phyloP scores from a whole-genome alignment of 495 filamentous ascomycete species.

The Annulohypoxylon maeteangense region DNA sequence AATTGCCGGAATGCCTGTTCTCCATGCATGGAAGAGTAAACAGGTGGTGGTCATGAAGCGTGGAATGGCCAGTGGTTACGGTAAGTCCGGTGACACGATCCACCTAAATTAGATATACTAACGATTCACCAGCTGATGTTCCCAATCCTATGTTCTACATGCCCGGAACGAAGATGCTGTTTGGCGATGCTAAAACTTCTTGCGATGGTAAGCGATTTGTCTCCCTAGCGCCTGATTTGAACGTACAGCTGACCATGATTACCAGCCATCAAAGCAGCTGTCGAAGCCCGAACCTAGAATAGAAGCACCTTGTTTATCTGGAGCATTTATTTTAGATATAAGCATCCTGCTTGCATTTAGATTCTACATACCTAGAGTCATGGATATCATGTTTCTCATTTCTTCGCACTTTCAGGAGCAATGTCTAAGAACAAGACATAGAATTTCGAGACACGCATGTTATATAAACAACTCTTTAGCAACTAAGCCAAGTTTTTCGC shows the following conservation, averaged over 20 bases:
- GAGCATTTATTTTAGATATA: conserved; percentile 37
- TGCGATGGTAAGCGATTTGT: conserved; percentile 70
- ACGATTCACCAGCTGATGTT: conserved; percentile 69
- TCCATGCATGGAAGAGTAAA: conserved; percentile 91
- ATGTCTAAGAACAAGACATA: not conserved
- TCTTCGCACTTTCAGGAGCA: conserved; percentile 2
- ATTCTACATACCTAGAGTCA: conserved; percentile 12
- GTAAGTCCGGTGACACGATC: conserved; percentile 46
- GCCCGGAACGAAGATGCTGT: conserved; percentile 84
- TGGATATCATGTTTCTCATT: conserved; percentile 4
- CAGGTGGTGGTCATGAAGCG: conserved; percentile 90
- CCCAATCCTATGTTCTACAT: conserved; percentile 91
- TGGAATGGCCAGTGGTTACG: conserved; percentile 83
- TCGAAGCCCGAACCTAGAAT: conserved; percentile 57
- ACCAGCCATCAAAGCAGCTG: conserved; percentile 62
- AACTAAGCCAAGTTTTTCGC: not conserved
- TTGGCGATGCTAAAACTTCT: conserved; percentile 82
- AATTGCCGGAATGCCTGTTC: conserved; percentile 86
- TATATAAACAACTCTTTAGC: not conserved
- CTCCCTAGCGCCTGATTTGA: not conserved
- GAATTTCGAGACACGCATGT: not conserved
- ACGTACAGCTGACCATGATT: conserved; percentile 4
- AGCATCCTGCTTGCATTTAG: conserved; percentile 31
- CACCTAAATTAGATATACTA: conserved; percentile 12
- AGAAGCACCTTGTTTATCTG: conserved; percentile 31